Percentiles rank a stretch among this genome's conserved stretches.
Evolutionary conservation across 352 stramenopile genomes (phyloP).

Genomic region (Pythium guiyangense): DNA sequence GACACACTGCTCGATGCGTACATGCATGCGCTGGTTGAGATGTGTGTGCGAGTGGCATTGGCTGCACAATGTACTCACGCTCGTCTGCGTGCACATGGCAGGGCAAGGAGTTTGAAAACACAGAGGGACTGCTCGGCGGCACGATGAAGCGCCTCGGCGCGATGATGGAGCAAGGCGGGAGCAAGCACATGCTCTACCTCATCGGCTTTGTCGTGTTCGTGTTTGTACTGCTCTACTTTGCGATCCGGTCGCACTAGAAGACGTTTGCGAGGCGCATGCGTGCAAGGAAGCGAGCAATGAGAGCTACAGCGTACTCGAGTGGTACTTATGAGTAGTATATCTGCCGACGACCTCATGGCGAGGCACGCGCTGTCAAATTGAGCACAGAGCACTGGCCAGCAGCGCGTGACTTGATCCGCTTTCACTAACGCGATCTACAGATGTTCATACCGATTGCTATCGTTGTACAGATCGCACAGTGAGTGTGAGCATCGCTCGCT

Average conservation of each 20-base stretch:
- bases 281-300: too few relatives aligned
- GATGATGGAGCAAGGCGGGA: conserved; percentile 87
- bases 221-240: conserved; percentile 82
- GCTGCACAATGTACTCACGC: too few relatives aligned
- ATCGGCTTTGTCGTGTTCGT: conserved; percentile 82
- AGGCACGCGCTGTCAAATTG: too few relatives aligned
- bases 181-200: conserved; percentile 88
- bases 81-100: too few relatives aligned
- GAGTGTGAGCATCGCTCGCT: neutral
- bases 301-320: too few relatives aligned
- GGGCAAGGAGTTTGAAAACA: conserved; percentile 86
- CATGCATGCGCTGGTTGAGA: conserved; percentile 2
- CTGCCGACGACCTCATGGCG: too few relatives aligned
- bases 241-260: conserved; percentile 71
- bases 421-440: too few relatives aligned
- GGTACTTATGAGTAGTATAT: too few relatives aligned
- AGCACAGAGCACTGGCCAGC: too few relatives aligned
- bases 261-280: neutral
- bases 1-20: neutral
- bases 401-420: too few relatives aligned
- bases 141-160: conserved; percentile 83
- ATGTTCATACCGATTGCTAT: too few relatives aligned
- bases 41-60: too few relatives aligned
- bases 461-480: neutral
- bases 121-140: conserved; percentile 69